Conservation (phyloP, 257 asterid genomes). For the Penstemon davidsonii region DNA sequence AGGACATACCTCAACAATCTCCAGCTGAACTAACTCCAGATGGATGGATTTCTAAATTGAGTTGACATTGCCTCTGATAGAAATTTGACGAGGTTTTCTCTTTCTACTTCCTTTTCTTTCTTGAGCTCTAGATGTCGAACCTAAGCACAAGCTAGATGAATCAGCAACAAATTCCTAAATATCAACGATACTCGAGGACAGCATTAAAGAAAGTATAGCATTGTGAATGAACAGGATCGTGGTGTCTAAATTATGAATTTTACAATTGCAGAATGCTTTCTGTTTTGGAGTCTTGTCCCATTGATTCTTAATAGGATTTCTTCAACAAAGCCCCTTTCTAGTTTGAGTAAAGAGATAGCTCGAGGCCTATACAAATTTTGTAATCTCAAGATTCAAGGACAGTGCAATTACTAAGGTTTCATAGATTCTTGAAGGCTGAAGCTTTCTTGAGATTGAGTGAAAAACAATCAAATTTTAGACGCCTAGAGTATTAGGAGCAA, state of each 20-base stretch:
- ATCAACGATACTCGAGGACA: constrained; percentile 14
- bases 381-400: no score
- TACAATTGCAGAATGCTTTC: no score
- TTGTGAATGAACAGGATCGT: background rate
- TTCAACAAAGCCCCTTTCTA: no score
- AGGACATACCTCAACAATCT: constrained; percentile 25
- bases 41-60: constrained; percentile 84
- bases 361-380: no score
- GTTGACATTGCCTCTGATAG: constrained; percentile 75
- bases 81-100: constrained; percentile 68
- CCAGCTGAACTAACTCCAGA: constrained; percentile 63
- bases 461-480: no score
- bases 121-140: constrained; percentile 94
- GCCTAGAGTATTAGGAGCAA: no score
- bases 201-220: constrained; percentile 13
- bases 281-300: no score
- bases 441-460: no score
- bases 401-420: no score
- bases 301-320: no score
- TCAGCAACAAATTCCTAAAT: constrained; percentile 23
- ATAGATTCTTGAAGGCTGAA: no score
- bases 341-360: no score
- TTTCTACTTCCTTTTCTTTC: constrained; percentile 78
- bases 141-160: constrained; percentile 41
- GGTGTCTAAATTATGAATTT: background rate